phyloP scores from a whole-genome alignment of 176 grass and related monocot species.

The Oropetium thomaeum region DNA sequence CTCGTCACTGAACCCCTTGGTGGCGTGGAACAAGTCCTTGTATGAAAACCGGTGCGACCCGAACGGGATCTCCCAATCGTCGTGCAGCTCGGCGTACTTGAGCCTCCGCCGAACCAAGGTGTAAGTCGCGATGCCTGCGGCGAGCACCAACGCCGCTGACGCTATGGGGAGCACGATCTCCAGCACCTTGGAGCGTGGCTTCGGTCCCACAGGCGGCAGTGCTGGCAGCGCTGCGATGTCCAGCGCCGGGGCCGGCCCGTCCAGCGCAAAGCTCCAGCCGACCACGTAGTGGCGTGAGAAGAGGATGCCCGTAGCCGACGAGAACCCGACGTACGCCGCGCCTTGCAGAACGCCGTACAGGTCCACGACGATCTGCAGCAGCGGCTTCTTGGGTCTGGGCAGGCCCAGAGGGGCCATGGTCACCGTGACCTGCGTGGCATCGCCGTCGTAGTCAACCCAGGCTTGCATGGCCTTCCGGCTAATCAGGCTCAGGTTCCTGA shows the following conservation, averaged over 20 bases:
- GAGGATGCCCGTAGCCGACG: slow-evolving; percentile 53
- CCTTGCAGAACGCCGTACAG: slow-evolving; percentile 19
- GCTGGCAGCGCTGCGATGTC: slow-evolving; percentile 35
- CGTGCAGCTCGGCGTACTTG: slow-evolving; percentile 39
- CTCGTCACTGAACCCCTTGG: slow-evolving; percentile 42
- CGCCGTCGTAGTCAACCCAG: slow-evolving; percentile 48
- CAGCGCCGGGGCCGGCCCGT: slow-evolving; percentile 42
- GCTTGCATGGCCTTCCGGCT: slow-evolving; percentile 51
- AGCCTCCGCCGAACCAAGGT: neutral
- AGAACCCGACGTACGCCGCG: slow-evolving; percentile 56
- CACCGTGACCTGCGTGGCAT: slow-evolving; percentile 17
- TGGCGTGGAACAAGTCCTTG: slow-evolving; percentile 46
- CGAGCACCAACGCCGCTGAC: slow-evolving; percentile 3
- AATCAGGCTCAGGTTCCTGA: slow-evolving; percentile 34
- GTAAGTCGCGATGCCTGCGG: neutral
- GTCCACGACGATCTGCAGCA: slow-evolving; percentile 28
- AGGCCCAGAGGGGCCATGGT: slow-evolving; percentile 34
- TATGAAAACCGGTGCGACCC: slow-evolving; percentile 48
- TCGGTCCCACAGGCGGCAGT: slow-evolving; percentile 26
- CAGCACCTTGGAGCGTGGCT: slow-evolving; percentile 19
- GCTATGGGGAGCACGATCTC: slow-evolving; percentile 34
- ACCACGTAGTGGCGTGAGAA: slow-evolving; percentile 58
- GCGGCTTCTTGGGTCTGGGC: slow-evolving; percentile 34
- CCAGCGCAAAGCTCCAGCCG: slow-evolving; percentile 71
- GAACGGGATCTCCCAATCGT: slow-evolving; percentile 54